Percentiles rank a stretch among this genome's conserved stretches.
Conservation (phyloP, 176 grass and related monocot genomes). For the Eragrostis curvula region DNA sequence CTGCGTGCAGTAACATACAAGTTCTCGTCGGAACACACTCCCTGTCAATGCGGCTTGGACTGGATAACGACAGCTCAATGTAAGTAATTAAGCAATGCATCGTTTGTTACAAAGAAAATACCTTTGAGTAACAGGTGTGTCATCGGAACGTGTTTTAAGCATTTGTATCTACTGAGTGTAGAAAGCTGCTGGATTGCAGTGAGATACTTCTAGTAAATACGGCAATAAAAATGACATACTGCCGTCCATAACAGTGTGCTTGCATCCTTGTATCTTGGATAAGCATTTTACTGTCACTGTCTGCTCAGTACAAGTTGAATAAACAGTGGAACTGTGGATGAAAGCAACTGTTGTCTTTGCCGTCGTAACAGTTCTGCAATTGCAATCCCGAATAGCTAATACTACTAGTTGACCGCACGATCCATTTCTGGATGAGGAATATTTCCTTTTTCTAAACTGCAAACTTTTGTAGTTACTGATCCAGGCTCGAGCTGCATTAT, state of each 20-base stretch:
- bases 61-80: slow-evolving; percentile 21
- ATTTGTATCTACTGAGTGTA: neutral
- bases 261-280: neutral
- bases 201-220: neutral
- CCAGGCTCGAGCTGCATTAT: slow-evolving; percentile 7
- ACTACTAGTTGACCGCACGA: slow-evolving; percentile 2
- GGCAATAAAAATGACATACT: neutral
- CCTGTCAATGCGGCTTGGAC: neutral
- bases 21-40: neutral
- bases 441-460: slow-evolving; percentile 31
- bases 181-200: neutral
- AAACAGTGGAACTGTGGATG: neutral
- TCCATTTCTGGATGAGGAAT: slow-evolving; percentile 9
- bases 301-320: slow-evolving; percentile 3
- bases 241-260: neutral
- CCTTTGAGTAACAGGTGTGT: slow-evolving; percentile 15
- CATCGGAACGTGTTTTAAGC: neutral
- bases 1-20: neutral
- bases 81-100: neutral
- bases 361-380: neutral
- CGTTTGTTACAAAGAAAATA: neutral
- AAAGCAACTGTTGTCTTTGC: slow-evolving; percentile 19
- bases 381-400: neutral
- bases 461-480: slow-evolving; percentile 18
- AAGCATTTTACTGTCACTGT: slow-evolving; percentile 3